Base-by-base conservation (phyloP, 352 stramenopile species). In the Phytophthora hibernalis region DNA sequence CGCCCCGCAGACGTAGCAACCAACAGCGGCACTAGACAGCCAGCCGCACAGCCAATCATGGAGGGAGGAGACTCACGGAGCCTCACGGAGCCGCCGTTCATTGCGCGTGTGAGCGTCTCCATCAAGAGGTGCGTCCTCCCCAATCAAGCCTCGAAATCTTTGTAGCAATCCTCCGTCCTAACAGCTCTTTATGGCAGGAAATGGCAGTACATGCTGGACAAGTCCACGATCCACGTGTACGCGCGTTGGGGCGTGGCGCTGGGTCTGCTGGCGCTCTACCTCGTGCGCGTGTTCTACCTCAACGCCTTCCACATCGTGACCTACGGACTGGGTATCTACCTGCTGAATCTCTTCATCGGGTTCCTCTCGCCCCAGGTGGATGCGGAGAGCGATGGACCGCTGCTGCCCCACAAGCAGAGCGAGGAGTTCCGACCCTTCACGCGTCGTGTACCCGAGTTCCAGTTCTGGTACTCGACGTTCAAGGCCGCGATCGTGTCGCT, bases 331-430 rank as follows among this genome's bases (percentile, higher is more conserved):
- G 98, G 98, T 37, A 99, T 99, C 66, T 99, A 98, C 77, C 80
- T 99, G 49, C 80, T 99, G 53, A 99, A 99, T 72, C 97, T 99
- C 62, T 99, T 99, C 69, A 99, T 99, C 76, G 97, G 97, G 5
- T 99, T 99, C 74, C 73, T 99, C 22, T 98, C 94, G 53, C 98
- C 98, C n/a, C 88, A 99, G 72, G 91, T 99, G 56, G 92, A 97
- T 53, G 69, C 72, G 16, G 91, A 98, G 52, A 90, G 82, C 40
- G 92, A 98, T 16, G 94, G 93, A 5, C 87, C 92, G 5, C 68
- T 93, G 50, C 80, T 99, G 26, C 96, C 97, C 13, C 97, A 90
- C 52, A 95, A 95, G 42, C 85, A 88, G 55, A 96, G 85, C 57
- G 90, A 96, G 60, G 89, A 97, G 65, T 97, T 95, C 79, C 82